phyloP scores from a whole-genome alignment of 2,329 filamentous ascomycete genomes.

The Ophiostoma novo-ulmi region DNA sequence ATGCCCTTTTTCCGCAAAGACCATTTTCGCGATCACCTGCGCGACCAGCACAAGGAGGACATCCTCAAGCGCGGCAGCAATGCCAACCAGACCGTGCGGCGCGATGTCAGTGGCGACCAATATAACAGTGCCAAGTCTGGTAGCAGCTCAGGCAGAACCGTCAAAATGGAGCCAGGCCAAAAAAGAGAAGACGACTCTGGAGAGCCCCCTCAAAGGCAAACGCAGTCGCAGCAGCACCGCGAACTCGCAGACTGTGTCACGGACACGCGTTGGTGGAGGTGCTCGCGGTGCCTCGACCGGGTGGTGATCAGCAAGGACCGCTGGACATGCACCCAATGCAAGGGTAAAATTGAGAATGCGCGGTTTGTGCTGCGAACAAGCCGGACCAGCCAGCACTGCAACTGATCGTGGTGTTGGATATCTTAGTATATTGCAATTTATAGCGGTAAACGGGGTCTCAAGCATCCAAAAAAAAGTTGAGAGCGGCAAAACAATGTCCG shows the following conservation, averaged over 20 bases:
- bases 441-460: too few species aligned
- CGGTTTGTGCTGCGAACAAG: neutral
- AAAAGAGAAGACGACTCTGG: neutral
- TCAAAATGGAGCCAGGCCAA: neutral
- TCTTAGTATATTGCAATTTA: too few species aligned
- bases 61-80: conserved; percentile 43
- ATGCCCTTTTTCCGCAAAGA: conserved; percentile 51
- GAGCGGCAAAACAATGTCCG: too few species aligned
- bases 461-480: too few species aligned
- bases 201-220: neutral
- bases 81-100: conserved; percentile 10
- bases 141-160: neutral
- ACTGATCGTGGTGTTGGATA: too few species aligned
- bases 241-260: conserved; percentile 41
- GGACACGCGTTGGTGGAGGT: conserved; percentile 48
- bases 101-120: neutral
- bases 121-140: conserved; percentile 33
- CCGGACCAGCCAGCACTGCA: neutral
- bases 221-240: neutral
- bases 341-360: neutral
- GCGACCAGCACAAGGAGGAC: conserved; percentile 53
- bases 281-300: conserved; percentile 47
- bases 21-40: conserved; percentile 54
- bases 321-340: conserved; percentile 39
- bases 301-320: conserved; percentile 39